phyloP scores from a whole-genome alignment of 306 rosid species.

The Medicago lupulina region DNA sequence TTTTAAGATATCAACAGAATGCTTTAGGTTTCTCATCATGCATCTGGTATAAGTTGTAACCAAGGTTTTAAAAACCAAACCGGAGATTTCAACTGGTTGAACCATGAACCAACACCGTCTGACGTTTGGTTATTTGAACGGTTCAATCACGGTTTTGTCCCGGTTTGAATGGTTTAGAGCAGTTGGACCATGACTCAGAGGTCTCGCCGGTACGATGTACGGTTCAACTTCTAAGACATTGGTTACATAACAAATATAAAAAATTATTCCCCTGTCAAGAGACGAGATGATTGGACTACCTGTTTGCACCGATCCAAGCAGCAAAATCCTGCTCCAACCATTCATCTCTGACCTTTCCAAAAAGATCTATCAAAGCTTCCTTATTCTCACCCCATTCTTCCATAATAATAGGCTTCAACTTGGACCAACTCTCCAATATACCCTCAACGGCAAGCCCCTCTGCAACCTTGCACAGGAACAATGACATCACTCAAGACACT shows the following conservation, averaged over 20 bases:
- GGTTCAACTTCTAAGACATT: background rate
- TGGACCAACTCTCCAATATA: conserved; percentile 85
- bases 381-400: conserved; percentile 85
- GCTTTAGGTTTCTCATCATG: conserved; percentile 4
- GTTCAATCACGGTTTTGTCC: background rate
- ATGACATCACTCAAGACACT: conserved; percentile 34
- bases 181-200: background rate
- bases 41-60: background rate
- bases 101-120: background rate
- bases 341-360: conserved; percentile 88
- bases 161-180: background rate
- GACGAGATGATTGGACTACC: conserved; percentile 53
- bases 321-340: conserved; percentile 82
- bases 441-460: conserved; percentile 80
- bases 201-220: background rate
- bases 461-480: conserved; percentile 71
- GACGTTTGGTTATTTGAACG: background rate
- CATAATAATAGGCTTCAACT: conserved; percentile 79
- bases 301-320: conserved; percentile 93
- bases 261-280: conserved; percentile 23
- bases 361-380: conserved; percentile 68
- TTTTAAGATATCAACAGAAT: conserved; percentile 13
- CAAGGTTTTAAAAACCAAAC: background rate
- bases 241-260: background rate
- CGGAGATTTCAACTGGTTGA: background rate